phyloP scores from a whole-genome alignment of 225 moss, liverwort and hornwort species.

The Neckera pumila region DNA sequence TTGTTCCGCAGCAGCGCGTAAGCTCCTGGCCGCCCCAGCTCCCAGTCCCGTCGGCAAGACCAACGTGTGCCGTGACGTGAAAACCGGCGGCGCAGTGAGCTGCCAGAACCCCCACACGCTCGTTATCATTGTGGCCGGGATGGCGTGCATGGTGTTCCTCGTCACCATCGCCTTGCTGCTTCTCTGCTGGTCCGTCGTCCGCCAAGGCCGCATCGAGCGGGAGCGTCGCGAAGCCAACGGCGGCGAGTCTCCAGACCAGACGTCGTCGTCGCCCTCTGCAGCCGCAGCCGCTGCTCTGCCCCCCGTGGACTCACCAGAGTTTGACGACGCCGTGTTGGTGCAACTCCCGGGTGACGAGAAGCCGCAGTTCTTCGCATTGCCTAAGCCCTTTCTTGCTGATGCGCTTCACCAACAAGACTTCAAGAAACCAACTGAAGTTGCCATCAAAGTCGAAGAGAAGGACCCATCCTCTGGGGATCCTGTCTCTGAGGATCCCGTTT shows the following conservation, averaged over 20 bases:
- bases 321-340: constrained; percentile 26
- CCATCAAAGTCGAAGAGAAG: background rate
- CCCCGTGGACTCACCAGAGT: background rate
- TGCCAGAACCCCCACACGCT: constrained; percentile 21
- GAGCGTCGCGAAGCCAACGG: background rate
- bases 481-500: background rate
- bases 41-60: background rate
- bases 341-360: constrained; percentile 34
- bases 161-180: constrained; percentile 3
- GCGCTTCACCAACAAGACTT: background rate
- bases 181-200: constrained; percentile 21
- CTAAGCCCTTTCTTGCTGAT: background rate
- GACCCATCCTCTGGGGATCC: background rate
- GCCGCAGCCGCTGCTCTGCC: background rate
- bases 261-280: background rate
- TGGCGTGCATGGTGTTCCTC: constrained; percentile 34
- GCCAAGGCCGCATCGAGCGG: constrained; percentile 10
- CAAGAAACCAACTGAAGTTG: background rate
- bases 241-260: background rate
- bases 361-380: constrained; percentile 32
- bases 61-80: background rate
- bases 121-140: constrained; percentile 26
- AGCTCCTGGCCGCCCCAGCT: background rate
- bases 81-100: background rate
- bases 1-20: constrained; percentile 5